Base-by-base conservation (phyloP, 192 early-diverging fungal species). In the Cetraspora pellucida region DNA sequence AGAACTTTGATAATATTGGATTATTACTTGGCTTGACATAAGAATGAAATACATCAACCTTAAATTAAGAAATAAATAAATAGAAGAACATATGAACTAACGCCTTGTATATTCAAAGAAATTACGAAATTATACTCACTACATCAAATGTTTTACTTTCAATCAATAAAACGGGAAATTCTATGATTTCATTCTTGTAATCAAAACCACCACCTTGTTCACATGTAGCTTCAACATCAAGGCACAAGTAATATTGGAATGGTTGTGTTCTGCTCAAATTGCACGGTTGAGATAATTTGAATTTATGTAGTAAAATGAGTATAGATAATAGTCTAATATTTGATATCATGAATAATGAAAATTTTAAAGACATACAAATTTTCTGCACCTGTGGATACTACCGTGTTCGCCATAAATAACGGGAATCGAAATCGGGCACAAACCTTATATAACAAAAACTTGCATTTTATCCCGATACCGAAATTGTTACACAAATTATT, bases 201-300 rank as follows among this genome's bases (percentile, higher is more conserved):
- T 87, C 83, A 60, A 89, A 91, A 8, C 77, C 77, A 1, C 68
- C 77, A 14, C 86, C 85, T 28, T 75, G 81, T 54, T 89, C 86
- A 77, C 94, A 96, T 0, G 94, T 96, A 17, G 91, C 94, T 54
- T 95, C 94, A 17, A 94, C 88, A 82, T 95, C 94, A 75, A 93
- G 87, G 43, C 92, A 91, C 31, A 86, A 80, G 73, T 90, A 93
- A 72, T 89, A 93, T 55, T 90, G 88, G 68, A 81, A 90, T 0
- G 88, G 84, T 52, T 90, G 86, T n/a, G 50, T 37, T 37, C 37
- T 37, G 37, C 7, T 37, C 7, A 37, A 37, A 37, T 37, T 37
- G 1, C 7, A 7, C 1, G 37, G 3, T 37, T 37, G 37, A 37
- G 7, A 37, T 7, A 37, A 37, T 37, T 37, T 37, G 37, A 37